A percentile compares a stretch with the other conserved stretches of the same genome.
These are phyloP conservation scores for Rhizopogon sp. DNA, from an alignment of 768 basidiomycete genomes.

Conservation along the genomic window DNA sequence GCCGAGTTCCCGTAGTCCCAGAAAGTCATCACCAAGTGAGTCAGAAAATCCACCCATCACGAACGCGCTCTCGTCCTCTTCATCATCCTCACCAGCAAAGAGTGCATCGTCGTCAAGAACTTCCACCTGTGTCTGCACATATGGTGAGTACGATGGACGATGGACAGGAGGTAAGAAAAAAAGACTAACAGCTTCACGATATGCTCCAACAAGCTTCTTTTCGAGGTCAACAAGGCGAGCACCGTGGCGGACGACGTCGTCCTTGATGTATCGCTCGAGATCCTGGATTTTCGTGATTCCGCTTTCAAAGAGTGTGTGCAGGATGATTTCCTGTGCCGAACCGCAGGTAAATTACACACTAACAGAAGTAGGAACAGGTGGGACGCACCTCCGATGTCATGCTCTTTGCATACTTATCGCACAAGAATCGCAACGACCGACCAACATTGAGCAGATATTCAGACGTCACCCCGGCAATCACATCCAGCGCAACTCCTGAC, in stretches of 20 bases:
- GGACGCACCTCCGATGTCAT: conserved; percentile 81
- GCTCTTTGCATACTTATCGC: conserved; percentile 71
- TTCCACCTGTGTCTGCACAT: conserved; percentile 34
- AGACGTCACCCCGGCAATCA: conserved; percentile 68
- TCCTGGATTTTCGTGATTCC: conserved; percentile 74
- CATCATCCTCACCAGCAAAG: conserved; percentile 52
- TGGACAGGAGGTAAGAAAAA: background rate
- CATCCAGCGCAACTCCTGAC: conserved; percentile 71
- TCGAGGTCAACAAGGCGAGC: conserved; percentile 71
- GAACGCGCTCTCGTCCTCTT: conserved; percentile 61
- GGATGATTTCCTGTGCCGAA: conserved; percentile 76
- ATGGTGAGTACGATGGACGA: background rate
- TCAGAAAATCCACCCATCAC: conserved; percentile 87
- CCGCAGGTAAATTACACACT: conserved; percentile 4
- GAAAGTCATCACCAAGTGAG: conserved; percentile 86
- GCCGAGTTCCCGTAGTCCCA: conserved; percentile 83
- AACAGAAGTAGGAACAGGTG: background rate
- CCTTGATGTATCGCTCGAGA: conserved; percentile 82
- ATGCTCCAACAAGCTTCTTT: conserved; percentile 81
- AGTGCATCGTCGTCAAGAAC: conserved; percentile 46
- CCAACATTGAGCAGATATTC: conserved; percentile 87
- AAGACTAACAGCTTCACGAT: conserved; percentile 68
- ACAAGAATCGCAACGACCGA: conserved; percentile 73
- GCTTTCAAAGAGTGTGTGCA: conserved; percentile 88
- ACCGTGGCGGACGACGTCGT: conserved; percentile 84